A percentile compares a stretch with the other conserved stretches of the same genome.
These are phyloP conservation scores for Ophiostoma tasmaniense DNA, from an alignment of 2,329 filamentous ascomycete species.

Conservation along the genomic window DNA sequence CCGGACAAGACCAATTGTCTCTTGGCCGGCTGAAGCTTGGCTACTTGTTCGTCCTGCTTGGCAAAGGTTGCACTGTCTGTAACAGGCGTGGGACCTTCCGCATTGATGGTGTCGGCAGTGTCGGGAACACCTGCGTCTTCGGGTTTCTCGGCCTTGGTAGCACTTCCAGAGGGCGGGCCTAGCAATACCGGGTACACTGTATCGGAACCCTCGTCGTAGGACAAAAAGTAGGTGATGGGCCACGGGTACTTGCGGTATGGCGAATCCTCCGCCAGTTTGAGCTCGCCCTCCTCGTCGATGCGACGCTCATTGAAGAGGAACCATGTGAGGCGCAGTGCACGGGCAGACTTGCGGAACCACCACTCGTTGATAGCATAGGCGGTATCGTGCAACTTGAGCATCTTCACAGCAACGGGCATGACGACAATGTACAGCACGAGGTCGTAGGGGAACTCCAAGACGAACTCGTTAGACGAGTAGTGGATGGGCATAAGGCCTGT, in stretches of 20 bases:
- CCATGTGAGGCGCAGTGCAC: conserved; percentile 70
- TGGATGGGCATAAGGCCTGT: conserved; percentile 76
- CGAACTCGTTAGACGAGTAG: conserved; percentile 86
- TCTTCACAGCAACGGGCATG: conserved; percentile 76
- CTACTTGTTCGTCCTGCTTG: not conserved
- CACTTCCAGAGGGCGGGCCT: conserved; percentile 39
- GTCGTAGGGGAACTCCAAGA: conserved; percentile 89
- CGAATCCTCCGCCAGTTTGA: conserved; percentile 38
- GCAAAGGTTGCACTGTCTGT: not conserved
- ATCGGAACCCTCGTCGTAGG: conserved; percentile 31
- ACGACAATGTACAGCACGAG: conserved; percentile 95
- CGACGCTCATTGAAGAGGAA: conserved; percentile 85
- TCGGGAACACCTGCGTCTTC: not conserved
- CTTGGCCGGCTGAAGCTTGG: conserved; percentile 21
- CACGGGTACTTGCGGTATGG: conserved; percentile 28
- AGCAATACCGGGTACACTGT: conserved; percentile 36
- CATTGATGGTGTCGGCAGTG: not conserved
- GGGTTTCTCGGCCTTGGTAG: not conserved
- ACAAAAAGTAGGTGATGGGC: conserved; percentile 40
- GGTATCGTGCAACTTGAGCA: conserved; percentile 76
- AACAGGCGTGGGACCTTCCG: not conserved
- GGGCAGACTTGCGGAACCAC: conserved; percentile 90
- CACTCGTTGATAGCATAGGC: conserved; percentile 82
- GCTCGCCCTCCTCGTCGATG: conserved; percentile 70
- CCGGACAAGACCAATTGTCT: conserved; percentile 39